These are phyloP conservation scores for Globisporangium takayamanum DNA, from an alignment of 352 stramenopile species.

Conservation along the genomic window DNA sequence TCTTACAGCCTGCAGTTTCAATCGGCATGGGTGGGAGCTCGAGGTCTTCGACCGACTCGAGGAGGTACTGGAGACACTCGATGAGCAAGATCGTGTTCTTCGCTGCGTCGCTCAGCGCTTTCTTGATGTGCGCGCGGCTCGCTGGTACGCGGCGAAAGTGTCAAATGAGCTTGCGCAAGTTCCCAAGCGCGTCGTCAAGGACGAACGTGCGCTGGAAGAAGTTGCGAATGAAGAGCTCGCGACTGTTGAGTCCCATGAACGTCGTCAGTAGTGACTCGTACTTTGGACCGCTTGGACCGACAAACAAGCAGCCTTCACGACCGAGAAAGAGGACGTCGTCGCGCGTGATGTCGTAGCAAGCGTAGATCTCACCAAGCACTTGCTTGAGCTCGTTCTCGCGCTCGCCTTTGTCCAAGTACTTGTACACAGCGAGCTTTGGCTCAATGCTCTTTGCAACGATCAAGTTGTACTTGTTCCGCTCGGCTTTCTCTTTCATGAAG, in stretches of 20 bases:
- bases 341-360: slow-evolving; percentile 94
- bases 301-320: slow-evolving; percentile 90
- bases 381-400: slow-evolving; percentile 98
- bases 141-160: slow-evolving; percentile 81
- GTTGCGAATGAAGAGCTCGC: slow-evolving; percentile 97
- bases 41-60: slow-evolving; percentile 92
- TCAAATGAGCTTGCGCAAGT: slow-evolving; percentile 83
- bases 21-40: slow-evolving; percentile 48
- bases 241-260: slow-evolving; percentile 95
- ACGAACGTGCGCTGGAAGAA: slow-evolving; percentile 96
- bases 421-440: slow-evolving; percentile 92
- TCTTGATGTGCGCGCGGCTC: slow-evolving; percentile 74
- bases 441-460: slow-evolving; percentile 95
- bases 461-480: slow-evolving; percentile 97
- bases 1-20: slow-evolving; percentile 48
- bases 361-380: slow-evolving; percentile 92
- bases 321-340: slow-evolving; percentile 96
- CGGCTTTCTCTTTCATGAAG: slow-evolving; percentile 91
- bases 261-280: slow-evolving; percentile 94
- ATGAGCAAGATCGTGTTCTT: slow-evolving; percentile 95
- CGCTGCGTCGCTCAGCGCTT: slow-evolving; percentile 87
- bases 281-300: slow-evolving; percentile 90
- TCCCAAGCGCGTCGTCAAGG: slow-evolving; percentile 91
- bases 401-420: slow-evolving; percentile 97
- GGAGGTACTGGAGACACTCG: slow-evolving; percentile 94